phyloP scores from a whole-genome alignment of 768 basidiomycete genomes.

The Boletus rex-veris region DNA sequence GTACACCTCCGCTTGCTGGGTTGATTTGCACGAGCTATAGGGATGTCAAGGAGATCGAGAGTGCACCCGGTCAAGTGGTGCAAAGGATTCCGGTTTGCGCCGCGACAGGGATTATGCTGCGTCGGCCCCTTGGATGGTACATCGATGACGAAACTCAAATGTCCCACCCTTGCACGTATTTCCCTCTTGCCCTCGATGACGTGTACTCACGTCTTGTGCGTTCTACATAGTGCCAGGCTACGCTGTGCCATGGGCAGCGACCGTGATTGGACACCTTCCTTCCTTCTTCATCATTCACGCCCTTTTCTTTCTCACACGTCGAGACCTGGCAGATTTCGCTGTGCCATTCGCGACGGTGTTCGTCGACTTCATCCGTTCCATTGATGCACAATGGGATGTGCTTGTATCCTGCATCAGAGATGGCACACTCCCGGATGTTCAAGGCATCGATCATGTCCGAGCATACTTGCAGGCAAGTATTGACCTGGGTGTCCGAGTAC shows the following conservation, averaged over 20 bases:
- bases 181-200: neutral
- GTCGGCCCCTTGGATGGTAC: slow-evolving; percentile 11
- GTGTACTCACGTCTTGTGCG: neutral
- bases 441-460: slow-evolving; percentile 11
- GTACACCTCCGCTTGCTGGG: neutral
- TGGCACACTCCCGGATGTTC: slow-evolving; percentile 14
- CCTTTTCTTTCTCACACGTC: slow-evolving; percentile 15
- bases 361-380: slow-evolving; percentile 9
- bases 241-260: slow-evolving; percentile 15
- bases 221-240: slow-evolving; percentile 9
- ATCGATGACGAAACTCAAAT: slow-evolving; percentile 8
- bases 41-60: slow-evolving; percentile 7
- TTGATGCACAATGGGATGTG: slow-evolving; percentile 16
- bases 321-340: neutral
- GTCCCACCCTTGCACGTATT: neutral
- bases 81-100: slow-evolving; percentile 9
- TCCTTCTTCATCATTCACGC: slow-evolving; percentile 22
- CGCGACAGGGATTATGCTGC: neutral
- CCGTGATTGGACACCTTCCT: slow-evolving; percentile 9
- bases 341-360: neutral
- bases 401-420: slow-evolving; percentile 13
- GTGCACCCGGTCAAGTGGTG: neutral
- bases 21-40: neutral
- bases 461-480: slow-evolving; percentile 9
- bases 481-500: too few relatives aligned